Percentiles rank a stretch among this genome's conserved stretches.
These are phyloP conservation scores for Cytospora mali DNA, from an alignment of 2,329 filamentous ascomycete species.

Conservation along the genomic window DNA sequence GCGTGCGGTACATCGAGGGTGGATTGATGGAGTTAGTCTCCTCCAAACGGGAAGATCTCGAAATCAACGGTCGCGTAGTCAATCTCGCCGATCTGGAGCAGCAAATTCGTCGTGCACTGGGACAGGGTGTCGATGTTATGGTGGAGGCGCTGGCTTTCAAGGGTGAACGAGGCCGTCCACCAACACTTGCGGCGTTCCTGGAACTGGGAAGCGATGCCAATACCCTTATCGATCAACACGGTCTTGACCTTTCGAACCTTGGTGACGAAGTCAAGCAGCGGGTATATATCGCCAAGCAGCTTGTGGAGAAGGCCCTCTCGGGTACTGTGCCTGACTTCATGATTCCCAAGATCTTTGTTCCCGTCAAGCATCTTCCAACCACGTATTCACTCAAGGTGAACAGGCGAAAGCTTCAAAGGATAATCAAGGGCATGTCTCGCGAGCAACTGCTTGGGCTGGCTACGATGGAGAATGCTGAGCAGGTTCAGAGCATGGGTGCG, in stretches of 20 bases:
- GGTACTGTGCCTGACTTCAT: conserved; percentile 43
- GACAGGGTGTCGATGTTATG: conserved; percentile 50
- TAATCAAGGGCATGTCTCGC: conserved; percentile 46
- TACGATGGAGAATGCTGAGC: conserved; percentile 41
- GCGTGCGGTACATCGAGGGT: conserved; percentile 51
- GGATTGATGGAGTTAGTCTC: conserved; percentile 53
- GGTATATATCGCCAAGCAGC: conserved; percentile 47
- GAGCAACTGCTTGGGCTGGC: conserved; percentile 48
- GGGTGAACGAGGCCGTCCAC: conserved; percentile 39
- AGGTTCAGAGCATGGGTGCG: conserved; percentile 38
- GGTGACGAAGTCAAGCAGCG: conserved; percentile 46
- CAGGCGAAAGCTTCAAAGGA: conserved; percentile 49
- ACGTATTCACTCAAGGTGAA: conserved; percentile 55
- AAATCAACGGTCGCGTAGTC: conserved; percentile 44
- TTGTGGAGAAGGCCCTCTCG: conserved; percentile 46
- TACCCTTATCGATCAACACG: conserved; percentile 41
- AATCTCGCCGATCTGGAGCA: conserved; percentile 50
- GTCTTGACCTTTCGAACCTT: conserved; percentile 41
- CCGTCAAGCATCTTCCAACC: conserved; percentile 50
- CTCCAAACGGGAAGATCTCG: conserved; percentile 45
- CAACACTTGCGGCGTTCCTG: conserved; percentile 51
- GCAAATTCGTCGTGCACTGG: conserved; percentile 50
- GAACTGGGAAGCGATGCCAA: conserved; percentile 45
- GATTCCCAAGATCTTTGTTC: conserved; percentile 53
- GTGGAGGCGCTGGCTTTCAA: conserved; percentile 52